Evolutionary conservation across 225 moss, liverwort and hornwort genomes (phyloP), one percentile per base, ranked within the genome.

Genomic region (Bryoerythrophyllum caledonicum): DNA sequence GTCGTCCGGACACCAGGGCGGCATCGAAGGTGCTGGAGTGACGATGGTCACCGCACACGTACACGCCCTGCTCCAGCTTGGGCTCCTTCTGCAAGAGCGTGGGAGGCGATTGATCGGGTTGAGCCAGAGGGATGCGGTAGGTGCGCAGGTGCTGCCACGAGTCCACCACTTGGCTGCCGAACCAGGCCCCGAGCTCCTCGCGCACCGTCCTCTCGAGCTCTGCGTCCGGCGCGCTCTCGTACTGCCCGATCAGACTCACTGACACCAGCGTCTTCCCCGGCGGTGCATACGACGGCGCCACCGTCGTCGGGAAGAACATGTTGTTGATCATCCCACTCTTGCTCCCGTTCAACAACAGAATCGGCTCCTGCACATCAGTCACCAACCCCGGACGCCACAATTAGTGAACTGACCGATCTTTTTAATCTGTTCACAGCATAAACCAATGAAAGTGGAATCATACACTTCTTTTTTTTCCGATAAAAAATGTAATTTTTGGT

Each of bases 281-380:
- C 7, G 97, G 97, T 3, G 83, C 93, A 28, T 91, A 94, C 1
- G 89, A 86, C 0, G 86, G 82, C 8, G 91, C 86, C 8, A 99
- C 97, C 8, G 84, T 86, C 2, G 89, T 72, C 0, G 94, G 93
- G 76, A 94, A 94, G 59, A 94, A 94, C 97, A 99, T 91, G 77
- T 93, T 99, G 70, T 99, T 99, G 24, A 99, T 73, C 4, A 94
- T 78, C 11, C 97, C 97, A 44, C 76, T 75, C 28, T 82, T 77
- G 1, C 90, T 87, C 0, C 94, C 97, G 38, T 99, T 99, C 13
- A 99, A 81, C 1, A 91, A 75, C 55, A 99, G 84, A 57, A 99
- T 76, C 6, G 97, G 93, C 38, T 94, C 97, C 23, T 51, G 79
- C 25, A 80, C 67, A 6, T n/a, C n/a, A n/a, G n/a, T n/a, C n/a